Evolutionary conservation across 169 alveolate genomes (phyloP).

Genomic region (Eimeria sp.): DNA sequence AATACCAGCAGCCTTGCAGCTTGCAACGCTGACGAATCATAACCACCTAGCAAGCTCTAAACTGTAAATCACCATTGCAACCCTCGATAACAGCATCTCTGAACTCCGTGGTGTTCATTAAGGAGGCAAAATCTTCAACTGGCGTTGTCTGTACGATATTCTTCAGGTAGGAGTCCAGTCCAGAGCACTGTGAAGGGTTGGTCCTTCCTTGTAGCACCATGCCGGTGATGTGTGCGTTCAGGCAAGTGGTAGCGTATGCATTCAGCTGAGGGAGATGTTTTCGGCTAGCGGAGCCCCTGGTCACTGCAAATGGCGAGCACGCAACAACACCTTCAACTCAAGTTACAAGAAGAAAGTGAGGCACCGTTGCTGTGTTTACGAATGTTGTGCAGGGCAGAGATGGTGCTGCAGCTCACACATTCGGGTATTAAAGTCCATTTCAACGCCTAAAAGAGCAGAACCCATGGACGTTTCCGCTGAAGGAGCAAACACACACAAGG

Average conservation of each 20-base stretch:
- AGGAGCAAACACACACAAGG: background rate
- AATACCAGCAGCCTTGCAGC: background rate
- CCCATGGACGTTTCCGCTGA: conserved; percentile 46
- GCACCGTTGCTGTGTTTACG: background rate
- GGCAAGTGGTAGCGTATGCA: conserved; percentile 41
- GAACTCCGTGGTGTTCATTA: conserved; percentile 37
- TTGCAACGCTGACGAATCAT: background rate
- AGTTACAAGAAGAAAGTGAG: conserved; percentile 11
- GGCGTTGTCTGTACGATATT: background rate
- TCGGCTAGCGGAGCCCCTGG: background rate
- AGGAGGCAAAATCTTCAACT: background rate
- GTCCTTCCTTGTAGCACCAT: conserved; percentile 8
- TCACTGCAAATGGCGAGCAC: conserved; percentile 10
- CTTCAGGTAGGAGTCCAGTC: conserved; percentile 16
- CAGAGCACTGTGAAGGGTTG: conserved; percentile 11
- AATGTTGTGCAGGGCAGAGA: background rate
- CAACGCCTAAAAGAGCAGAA: conserved; percentile 42
- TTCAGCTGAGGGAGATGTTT: conserved; percentile 46
- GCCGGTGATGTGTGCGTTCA: conserved; percentile 68
- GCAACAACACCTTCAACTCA: background rate
- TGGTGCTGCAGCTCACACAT: conserved; percentile 26
- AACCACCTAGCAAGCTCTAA: background rate
- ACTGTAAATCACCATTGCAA: conserved; percentile 47
- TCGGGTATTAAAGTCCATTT: conserved; percentile 44
- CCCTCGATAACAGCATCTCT: conserved; percentile 71